Conservation (phyloP, 2,329 filamentous ascomycete genomes). For the Diatrype stigma region DNA sequence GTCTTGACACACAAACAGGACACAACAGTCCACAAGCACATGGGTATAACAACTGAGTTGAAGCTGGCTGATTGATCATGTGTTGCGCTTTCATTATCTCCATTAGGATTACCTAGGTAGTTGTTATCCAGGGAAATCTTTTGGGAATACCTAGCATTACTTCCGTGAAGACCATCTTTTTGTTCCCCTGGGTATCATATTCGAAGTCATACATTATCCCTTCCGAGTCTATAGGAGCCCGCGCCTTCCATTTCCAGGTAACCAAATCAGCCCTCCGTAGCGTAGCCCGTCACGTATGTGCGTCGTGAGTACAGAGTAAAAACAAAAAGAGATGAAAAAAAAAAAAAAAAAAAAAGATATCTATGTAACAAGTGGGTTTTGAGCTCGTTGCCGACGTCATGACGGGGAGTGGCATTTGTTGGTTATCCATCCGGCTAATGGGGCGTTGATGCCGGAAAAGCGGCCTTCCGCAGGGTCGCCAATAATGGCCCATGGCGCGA, state of each 20-base stretch:
- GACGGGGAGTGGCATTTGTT: conserved; percentile 21
- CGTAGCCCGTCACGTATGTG: background rate
- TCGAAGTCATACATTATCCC: background rate
- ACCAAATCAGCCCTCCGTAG: background rate
- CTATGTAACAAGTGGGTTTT: background rate
- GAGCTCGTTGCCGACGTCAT: background rate
- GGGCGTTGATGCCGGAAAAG: conserved; percentile 36
- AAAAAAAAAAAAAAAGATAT: background rate
- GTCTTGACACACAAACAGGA: no score
- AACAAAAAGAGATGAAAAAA: background rate
- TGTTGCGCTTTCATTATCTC: background rate
- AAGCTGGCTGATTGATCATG: no score
- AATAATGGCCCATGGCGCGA: conserved; percentile 47
- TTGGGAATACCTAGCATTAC: background rate
- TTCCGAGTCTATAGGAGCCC: background rate
- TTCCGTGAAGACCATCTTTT: background rate
- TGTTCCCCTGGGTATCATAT: background rate
- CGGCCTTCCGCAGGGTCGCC: conserved; percentile 32
- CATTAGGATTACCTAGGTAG: background rate
- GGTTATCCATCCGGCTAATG: conserved; percentile 21
- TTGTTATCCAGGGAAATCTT: background rate
- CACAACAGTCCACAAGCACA: no score
- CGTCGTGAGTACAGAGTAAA: no score
- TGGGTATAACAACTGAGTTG: no score
- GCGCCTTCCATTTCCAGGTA: background rate